Evolutionary conservation across 192 early-diverging fungal species (phyloP).

Genomic region (Coemansia sp.): DNA sequence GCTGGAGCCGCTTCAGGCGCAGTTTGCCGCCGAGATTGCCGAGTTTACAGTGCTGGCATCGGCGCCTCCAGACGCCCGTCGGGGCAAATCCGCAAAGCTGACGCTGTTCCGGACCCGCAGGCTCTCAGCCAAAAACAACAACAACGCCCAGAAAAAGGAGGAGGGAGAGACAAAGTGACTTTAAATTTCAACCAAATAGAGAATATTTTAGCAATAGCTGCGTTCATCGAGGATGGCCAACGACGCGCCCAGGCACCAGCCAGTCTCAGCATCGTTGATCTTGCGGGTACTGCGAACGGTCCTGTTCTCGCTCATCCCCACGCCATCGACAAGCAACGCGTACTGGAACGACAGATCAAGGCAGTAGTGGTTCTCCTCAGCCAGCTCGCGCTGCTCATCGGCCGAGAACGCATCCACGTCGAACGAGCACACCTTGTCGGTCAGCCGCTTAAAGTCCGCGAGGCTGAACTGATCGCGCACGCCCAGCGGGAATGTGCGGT

Average conservation of each 20-base stretch:
- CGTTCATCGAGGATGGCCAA: conserved; percentile 74
- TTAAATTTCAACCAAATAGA: background rate
- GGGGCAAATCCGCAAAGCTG: background rate
- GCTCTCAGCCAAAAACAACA: too few species aligned
- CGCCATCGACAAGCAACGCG: conserved; percentile 78
- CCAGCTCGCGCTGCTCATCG: conserved; percentile 52
- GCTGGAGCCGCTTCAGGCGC: conserved; percentile 5
- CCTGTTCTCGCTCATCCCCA: conserved; percentile 70
- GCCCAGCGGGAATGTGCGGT: conserved; percentile 73
- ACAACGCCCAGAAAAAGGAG: too few species aligned
- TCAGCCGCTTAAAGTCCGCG: conserved; percentile 62
- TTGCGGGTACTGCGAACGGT: conserved; percentile 83
- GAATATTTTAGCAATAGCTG: conserved; percentile 25
- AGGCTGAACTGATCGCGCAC: conserved; percentile 72
- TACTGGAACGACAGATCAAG: conserved; percentile 90
- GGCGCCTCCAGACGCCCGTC: background rate
- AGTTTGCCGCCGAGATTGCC: background rate
- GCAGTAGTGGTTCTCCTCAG: conserved; percentile 71
- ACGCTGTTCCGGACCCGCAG: background rate
- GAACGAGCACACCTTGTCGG: conserved; percentile 66
- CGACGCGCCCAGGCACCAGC: conserved; percentile 95
- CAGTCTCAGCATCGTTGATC: conserved; percentile 89
- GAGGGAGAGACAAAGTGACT: too few species aligned
- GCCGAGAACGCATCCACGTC: conserved; percentile 53
- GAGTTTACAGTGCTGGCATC: background rate